Conservation (phyloP, 2,329 filamentous ascomycete species). For the Blumeriella jaapii region DNA sequence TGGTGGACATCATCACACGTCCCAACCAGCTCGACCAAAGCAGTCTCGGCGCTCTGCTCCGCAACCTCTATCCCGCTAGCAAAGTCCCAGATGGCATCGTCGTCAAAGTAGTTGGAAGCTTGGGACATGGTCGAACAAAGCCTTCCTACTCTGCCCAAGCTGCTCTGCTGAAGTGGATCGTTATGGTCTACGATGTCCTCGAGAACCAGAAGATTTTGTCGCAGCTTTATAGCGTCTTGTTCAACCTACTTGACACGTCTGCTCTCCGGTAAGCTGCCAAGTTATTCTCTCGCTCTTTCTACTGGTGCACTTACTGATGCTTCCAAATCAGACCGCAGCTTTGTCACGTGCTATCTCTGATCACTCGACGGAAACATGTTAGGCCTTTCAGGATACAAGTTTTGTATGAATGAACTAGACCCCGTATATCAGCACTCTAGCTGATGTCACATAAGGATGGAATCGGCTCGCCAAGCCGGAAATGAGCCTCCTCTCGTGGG, state of each 20-base stretch:
- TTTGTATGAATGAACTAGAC: too few relatives aligned
- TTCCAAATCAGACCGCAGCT: constrained; percentile 31
- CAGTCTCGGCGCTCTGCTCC: constrained; percentile 55
- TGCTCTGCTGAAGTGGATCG: constrained; percentile 64
- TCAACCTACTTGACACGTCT: constrained; percentile 72
- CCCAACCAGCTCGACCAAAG: constrained; percentile 66
- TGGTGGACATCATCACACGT: constrained; percentile 56
- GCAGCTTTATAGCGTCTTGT: constrained; percentile 63
- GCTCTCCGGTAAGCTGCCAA: constrained; percentile 48
- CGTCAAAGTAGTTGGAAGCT: constrained; percentile 54
- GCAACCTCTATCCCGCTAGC: constrained; percentile 63
- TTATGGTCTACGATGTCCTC: constrained; percentile 62
- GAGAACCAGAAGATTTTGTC: constrained; percentile 52
- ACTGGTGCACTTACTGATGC: constrained; percentile 4
- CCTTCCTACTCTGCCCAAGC: constrained; percentile 60
- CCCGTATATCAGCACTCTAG: too few relatives aligned
- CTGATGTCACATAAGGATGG: constrained; percentile 35
- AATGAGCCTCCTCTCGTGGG: constrained; percentile 66
- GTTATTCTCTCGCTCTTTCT: neutral
- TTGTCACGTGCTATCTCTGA: constrained; percentile 67
- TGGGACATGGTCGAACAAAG: constrained; percentile 71
- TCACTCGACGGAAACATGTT: constrained; percentile 74
- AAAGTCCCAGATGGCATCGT: constrained; percentile 49
- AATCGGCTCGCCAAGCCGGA: constrained; percentile 46
- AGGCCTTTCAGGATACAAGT: constrained; percentile 73